Evolutionary conservation across 495 filamentous ascomycete genomes (phyloP).

Genomic region (Astrothelium macrocarpum): DNA sequence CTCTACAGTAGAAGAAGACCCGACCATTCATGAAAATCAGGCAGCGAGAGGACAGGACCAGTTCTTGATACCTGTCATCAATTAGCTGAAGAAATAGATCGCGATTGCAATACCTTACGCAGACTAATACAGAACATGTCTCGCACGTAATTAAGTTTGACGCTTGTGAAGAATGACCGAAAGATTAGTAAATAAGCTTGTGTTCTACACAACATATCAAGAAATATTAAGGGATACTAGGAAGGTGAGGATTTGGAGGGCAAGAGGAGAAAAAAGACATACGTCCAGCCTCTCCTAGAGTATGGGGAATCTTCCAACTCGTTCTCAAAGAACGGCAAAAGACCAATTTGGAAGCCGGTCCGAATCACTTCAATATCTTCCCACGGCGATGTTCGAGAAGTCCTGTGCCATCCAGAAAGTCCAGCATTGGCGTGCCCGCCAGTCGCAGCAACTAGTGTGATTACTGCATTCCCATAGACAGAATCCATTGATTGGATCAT

Average conservation of each 20-base stretch:
- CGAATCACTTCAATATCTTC: background rate
- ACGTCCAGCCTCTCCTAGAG: background rate
- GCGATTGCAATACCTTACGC: background rate
- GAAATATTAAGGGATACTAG: background rate
- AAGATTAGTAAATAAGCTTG: background rate
- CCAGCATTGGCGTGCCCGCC: conserved; percentile 5
- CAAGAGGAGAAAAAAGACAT: background rate
- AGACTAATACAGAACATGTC: background rate
- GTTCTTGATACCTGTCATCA: background rate
- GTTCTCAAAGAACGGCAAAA: background rate
- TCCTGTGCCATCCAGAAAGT: background rate
- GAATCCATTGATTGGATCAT: conserved; percentile 6
- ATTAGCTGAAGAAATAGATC: background rate
- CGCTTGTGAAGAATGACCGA: background rate
- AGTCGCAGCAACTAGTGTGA: conserved; percentile 2
- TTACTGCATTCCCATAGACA: conserved; percentile 5
- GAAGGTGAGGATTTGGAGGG: background rate
- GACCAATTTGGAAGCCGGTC: background rate
- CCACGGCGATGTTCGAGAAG: background rate
- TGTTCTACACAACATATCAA: background rate
- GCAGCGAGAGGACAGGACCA: background rate
- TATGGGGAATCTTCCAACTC: background rate
- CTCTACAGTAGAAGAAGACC: background rate
- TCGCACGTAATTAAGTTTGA: background rate
- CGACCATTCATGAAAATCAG: background rate